Base-by-base conservation (phyloP, 495 filamentous ascomycete genomes). In the Hypoxylon lienhwacheense region DNA sequence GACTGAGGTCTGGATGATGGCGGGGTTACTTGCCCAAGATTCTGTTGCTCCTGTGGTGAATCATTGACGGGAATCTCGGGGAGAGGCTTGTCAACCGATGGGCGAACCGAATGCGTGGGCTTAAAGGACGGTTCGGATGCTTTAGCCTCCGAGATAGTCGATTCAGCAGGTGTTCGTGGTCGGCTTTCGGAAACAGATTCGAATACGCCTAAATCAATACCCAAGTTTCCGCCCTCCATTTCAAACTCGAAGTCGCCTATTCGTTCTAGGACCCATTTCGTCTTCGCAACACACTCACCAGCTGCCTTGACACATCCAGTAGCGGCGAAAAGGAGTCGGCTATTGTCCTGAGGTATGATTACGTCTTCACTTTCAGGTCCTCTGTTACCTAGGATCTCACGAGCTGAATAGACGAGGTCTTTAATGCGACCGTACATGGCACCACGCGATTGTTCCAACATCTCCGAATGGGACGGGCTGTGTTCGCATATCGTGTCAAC, bases 211-310 rank as follows among this genome's bases (percentile, higher is more conserved):
- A 77, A 51, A 32, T 83, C 75, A 41, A 84, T 69, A 1, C 71
- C 74, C n/a, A 80, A 61, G 17, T 64, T 72, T 33, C 66, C 64
- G 35, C 66, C 65, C 15, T 73, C 70, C 11, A 78, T 64, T 34
- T 89, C 85, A 46, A 95, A 81, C 65, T 96, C 91, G 63, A 99
- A 96, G 69, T 99, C 93, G 16, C 93, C 95, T 55, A 93, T 90
- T 39, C 86, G 78, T 70, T 96, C 90, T 49, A 99, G 85, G 28
- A 96, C 85, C 69, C 81, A 75, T 60, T 87, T 89, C 17, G 91
- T 85, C 68, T 90, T 91, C 4, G 85, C 84, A 15, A 95, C 84
- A 66, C 93, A 97, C 59, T 96, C 91, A 11, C 91, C 91, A 42
- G 90, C 90, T 24, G 87, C 85, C 48, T 89, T 84, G 28, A 97